These are phyloP conservation scores for Lentinula boryana DNA, from an alignment of 768 basidiomycete species.

Conservation along the genomic window DNA sequence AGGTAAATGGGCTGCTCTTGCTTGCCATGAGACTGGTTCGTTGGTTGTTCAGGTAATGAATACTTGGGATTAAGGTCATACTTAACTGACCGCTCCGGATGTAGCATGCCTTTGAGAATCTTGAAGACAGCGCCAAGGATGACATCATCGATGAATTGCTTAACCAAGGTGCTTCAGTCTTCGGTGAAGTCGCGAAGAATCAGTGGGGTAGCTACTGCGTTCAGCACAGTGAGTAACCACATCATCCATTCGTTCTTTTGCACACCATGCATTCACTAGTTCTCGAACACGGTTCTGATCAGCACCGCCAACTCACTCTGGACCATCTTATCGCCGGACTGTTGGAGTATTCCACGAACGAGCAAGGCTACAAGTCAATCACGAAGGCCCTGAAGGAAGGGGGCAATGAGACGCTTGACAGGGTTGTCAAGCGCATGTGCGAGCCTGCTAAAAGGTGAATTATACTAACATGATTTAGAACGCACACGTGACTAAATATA, in stretches of 20 bases:
- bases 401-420: slow-evolving; percentile 68
- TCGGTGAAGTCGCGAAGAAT: slow-evolving; percentile 75
- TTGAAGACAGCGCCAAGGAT: slow-evolving; percentile 78
- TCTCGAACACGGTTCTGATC: slow-evolving; percentile 76
- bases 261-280: slow-evolving; percentile 33
- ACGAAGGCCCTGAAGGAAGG: slow-evolving; percentile 85
- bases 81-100: slow-evolving; percentile 4
- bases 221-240: slow-evolving; percentile 62
- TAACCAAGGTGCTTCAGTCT: slow-evolving; percentile 60
- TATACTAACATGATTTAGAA: not conserved
- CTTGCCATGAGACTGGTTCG: slow-evolving; percentile 88
- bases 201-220: slow-evolving; percentile 90
- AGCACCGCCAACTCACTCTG: slow-evolving; percentile 71
- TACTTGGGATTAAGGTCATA: not conserved
- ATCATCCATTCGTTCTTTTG: not conserved
- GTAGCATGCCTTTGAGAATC: slow-evolving; percentile 81
- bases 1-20: slow-evolving; percentile 85
- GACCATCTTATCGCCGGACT: slow-evolving; percentile 73
- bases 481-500: not conserved
- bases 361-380: slow-evolving; percentile 85
- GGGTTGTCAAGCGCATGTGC: slow-evolving; percentile 76
- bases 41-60: slow-evolving; percentile 72
- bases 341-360: slow-evolving; percentile 72
- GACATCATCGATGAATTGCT: slow-evolving; percentile 82
- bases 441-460: slow-evolving; percentile 76